These are phyloP conservation scores for Cryptomeria japonica DNA, from an alignment of 75 land plant species.

Conservation along the genomic window DNA sequence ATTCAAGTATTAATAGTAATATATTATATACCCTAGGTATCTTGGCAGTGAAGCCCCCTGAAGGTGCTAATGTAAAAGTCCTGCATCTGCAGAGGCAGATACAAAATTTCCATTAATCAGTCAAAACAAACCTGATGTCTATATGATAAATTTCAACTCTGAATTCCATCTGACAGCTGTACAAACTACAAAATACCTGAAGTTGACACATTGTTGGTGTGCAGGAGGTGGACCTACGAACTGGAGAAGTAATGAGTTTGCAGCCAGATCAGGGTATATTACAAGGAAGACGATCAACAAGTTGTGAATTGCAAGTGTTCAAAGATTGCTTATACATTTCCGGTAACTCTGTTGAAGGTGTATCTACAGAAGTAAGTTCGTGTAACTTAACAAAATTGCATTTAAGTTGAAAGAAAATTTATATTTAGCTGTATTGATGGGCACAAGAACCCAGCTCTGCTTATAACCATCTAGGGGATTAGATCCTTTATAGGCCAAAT, in stretches of 20 bases:
- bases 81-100: neutral
- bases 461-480: neutral
- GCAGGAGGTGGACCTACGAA: constrained; percentile 16
- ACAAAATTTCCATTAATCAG: neutral
- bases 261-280: neutral
- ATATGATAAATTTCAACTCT: neutral
- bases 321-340: constrained; percentile 19
- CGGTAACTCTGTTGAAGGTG: constrained; percentile 16
- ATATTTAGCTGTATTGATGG: neutral
- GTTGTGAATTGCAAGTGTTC: constrained; percentile 16
- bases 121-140: neutral
- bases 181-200: neutral
- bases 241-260: constrained; percentile 8
- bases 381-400: neutral
- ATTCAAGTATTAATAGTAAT: neutral
- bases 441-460: neutral
- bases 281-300: neutral
- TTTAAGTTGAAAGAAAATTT: neutral
- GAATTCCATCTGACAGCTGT: neutral
- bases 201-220: neutral
- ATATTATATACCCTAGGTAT: neutral
- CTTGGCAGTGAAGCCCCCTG: neutral
- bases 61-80: neutral
- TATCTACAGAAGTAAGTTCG: neutral
- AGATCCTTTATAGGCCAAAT: neutral